Base-by-base conservation (phyloP, 2,329 filamentous ascomycete genomes). In the Aspergillus udagawae region DNA sequence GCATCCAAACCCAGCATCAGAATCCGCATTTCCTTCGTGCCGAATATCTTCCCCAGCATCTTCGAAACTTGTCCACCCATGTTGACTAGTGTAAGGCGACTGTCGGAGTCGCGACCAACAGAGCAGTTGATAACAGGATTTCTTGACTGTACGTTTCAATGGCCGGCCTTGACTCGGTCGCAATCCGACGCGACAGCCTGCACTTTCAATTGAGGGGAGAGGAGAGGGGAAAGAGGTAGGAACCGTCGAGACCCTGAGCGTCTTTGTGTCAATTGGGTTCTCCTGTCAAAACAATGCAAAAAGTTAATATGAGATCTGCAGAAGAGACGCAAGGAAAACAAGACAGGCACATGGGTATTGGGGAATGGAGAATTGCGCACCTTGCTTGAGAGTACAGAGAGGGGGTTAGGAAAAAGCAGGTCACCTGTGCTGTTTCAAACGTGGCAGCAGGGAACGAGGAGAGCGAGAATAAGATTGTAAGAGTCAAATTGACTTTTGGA, bases 1-100 rank as follows among this genome's bases (percentile, higher is more conserved):
- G 94, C 94, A 79, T 99, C 94, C 69, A 97, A 86, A 69, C 94
- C 94, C 68, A 99, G 84, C 94, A 99, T 99, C 74, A 97, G 82
- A 75, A 99, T 88, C 72, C 93, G 90, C 92, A 97, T 97, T 82
- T 97, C 93, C 83, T 96, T 96, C 67, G 93, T 96, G 79, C 93
- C 93, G 82, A 96, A 97, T 82, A 97, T 91, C 87, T 95, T 96
- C 79, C 91, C 90, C 88, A 97, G 92, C 80, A 97, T 88, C 82
- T 96, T 96, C 70, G 91, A 96, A 76, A 97, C 83, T 79, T 91
- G 89, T 72, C 89, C 90, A 80, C 93, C 93, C 93, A 97, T 97
- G 67, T 75, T 88, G 69, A 65, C 62, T 57, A 54, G 17, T 56
- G 54, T 53, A 50, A 56, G 52, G 54, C 55, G 63, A 63, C 57